phyloP scores from a whole-genome alignment of 108 stramenopile species.

The Stephanodiscus minutulus region DNA sequence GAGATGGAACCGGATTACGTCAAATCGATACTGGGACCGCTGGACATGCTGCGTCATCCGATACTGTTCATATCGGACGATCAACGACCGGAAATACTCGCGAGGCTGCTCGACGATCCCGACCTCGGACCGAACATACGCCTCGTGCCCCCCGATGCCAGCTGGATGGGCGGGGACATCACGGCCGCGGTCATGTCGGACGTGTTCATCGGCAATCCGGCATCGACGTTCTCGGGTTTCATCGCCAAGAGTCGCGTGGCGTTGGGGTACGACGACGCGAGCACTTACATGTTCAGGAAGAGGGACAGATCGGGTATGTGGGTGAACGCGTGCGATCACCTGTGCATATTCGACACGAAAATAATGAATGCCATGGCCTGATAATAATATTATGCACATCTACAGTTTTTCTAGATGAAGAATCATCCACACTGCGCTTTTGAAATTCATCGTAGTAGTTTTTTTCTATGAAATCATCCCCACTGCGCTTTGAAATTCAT shows the following conservation, averaged over 20 bases:
- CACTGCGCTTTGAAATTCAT: too few relatives aligned
- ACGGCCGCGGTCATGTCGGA: slow-evolving; percentile 29
- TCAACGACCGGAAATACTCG: slow-evolving; percentile 31
- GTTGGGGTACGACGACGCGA: slow-evolving; percentile 22
- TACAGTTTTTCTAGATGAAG: too few relatives aligned
- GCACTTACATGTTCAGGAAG: slow-evolving; percentile 34
- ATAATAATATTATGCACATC: too few relatives aligned
- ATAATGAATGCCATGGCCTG: too few relatives aligned
- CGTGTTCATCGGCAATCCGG: slow-evolving; percentile 49
- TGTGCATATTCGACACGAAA: slow-evolving; percentile 27
- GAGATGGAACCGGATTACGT: slow-evolving; percentile 49
- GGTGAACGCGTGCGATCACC: slow-evolving; percentile 32
- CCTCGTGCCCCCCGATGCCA: slow-evolving; percentile 26
- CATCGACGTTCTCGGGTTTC: slow-evolving; percentile 37
- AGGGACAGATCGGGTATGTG: slow-evolving; percentile 18
- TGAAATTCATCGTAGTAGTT: too few relatives aligned
- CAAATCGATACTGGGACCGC: slow-evolving; percentile 38
- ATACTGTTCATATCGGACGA: slow-evolving; percentile 43
- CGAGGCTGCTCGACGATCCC: slow-evolving; percentile 22
- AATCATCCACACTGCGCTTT: too few relatives aligned
- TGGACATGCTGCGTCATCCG: slow-evolving; percentile 37
- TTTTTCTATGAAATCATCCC: too few relatives aligned
- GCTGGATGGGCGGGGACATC: slow-evolving; percentile 51
- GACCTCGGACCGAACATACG: slow-evolving; percentile 43
- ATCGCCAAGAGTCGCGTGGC: slow-evolving; percentile 50